Evolutionary conservation across 2,329 filamentous ascomycete genomes (phyloP).

Genomic region (Aspergillus sp.): DNA sequence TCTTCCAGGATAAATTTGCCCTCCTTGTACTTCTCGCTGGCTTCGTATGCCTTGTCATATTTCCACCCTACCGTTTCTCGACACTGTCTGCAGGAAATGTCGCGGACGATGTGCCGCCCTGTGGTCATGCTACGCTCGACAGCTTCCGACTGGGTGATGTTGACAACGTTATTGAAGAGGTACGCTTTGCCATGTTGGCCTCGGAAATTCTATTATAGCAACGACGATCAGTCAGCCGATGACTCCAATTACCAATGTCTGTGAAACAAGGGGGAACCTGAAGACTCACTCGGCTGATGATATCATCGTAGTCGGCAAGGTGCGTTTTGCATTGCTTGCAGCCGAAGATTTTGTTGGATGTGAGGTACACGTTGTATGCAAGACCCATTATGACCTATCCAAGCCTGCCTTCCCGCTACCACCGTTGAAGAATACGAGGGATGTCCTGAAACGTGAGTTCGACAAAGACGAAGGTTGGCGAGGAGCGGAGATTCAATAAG

Average conservation of each 20-base stretch:
- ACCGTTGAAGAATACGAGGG: constrained; percentile 7
- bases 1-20: constrained; percentile 96
- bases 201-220: constrained; percentile 75
- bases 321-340: constrained; percentile 96
- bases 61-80: constrained; percentile 95
- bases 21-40: constrained; percentile 95
- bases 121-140: constrained; percentile 98
- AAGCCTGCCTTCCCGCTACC: constrained; percentile 15
- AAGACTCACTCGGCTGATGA: constrained; percentile 78
- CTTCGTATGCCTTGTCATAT: constrained; percentile 95
- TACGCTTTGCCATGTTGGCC: constrained; percentile 98
- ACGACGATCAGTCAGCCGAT: constrained; percentile 10
- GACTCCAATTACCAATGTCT: background rate
- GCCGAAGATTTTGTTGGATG: constrained; percentile 81
- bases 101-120: constrained; percentile 86
- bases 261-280: constrained; percentile 1
- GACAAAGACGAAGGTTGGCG: constrained; percentile 8
- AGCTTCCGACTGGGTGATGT: constrained; percentile 76
- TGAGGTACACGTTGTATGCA: constrained; percentile 87
- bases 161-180: constrained; percentile 92
- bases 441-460: constrained; percentile 21
- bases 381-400: constrained; percentile 66
- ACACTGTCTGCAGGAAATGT: constrained; percentile 89
- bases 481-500: background rate
- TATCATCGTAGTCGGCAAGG: constrained; percentile 90